These are phyloP conservation scores for Botrytis tulipae DNA, from an alignment of 2,329 filamentous ascomycete genomes.

Conservation along the genomic window DNA sequence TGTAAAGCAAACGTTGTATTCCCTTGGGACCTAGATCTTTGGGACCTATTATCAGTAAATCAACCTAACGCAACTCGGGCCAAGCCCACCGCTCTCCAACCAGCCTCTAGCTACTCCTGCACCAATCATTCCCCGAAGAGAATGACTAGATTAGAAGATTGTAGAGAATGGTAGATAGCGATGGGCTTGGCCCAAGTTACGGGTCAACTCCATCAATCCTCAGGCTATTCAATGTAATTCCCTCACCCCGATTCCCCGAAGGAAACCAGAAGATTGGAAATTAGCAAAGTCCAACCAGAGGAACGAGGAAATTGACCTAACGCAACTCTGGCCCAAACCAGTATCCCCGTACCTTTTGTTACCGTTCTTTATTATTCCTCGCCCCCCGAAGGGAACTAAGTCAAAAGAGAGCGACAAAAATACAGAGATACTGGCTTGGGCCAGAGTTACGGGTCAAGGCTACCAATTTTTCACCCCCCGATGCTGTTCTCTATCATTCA, in stretches of 20 bases:
- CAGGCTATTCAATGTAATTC: background rate
- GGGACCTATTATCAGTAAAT: background rate
- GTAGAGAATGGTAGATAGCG: background rate
- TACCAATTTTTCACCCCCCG: background rate
- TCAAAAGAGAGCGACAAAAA: background rate
- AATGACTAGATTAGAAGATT: background rate
- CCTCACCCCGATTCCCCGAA: background rate
- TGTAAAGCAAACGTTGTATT: background rate
- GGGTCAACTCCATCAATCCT: too few species aligned
- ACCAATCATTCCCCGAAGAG: too few species aligned
- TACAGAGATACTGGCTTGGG: background rate
- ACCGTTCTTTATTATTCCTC: background rate
- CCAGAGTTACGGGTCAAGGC: background rate
- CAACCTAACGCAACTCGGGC: background rate
- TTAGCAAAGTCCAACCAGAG: background rate
- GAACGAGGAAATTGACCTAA: background rate
- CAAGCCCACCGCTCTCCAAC: background rate
- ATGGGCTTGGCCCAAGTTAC: background rate
- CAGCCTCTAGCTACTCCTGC: background rate
- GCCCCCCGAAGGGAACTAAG: background rate
- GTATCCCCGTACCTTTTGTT: background rate
- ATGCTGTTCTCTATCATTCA: background rate
- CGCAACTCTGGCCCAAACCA: slow-evolving; percentile 5
- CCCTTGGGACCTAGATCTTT: background rate
- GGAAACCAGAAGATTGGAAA: background rate